Base-by-base conservation (phyloP, 495 filamentous ascomycete species). In the Hyaloscypha variabilis region DNA sequence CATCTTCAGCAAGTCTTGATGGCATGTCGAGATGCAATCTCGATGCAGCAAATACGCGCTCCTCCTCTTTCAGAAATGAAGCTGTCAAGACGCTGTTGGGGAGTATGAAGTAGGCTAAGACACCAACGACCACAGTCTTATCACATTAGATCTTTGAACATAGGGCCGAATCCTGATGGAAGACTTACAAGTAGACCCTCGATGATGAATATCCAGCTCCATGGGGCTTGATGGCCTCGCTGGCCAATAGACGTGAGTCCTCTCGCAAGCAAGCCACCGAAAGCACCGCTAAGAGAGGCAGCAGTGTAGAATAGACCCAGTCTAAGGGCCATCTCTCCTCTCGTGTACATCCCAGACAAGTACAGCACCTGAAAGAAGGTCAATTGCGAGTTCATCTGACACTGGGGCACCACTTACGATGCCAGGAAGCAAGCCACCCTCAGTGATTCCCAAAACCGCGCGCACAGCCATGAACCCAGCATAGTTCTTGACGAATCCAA, bases 401-500 rank as follows among this genome's bases (percentile, higher is more conserved):
- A 6, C 23, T 19, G 31, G 10, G 46, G 1, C 25, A 21, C 17
- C 34, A 60, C 63, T 65, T 58, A 68, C 92, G 6, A 97, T 87
- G 6, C 94, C 94, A 0, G 91, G 91, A 72, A 94, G 92, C 0
- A 96, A 79, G 8, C 93, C 94, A 14, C 92, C 93, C 75, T 97
- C 94, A 1, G 87, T 78, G 3, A 96, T 76, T 1, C 94, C 94
- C 0, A 98, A 82, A 75, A 95, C 94, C 82, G 87, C 96, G 13
- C 94, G 85, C 2, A 91, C 90, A 34, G 90, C 87, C 84, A 94
- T 87, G 56, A 97, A 83, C 2, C 92, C 93, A 1, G 83, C 77
- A 75, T 87, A 96, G 67, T 92, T 93, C 23, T 87, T 79, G 0
- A 91, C 86, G 23, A 97, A 83, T 1, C 94, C 94, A 2, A 68